A percentile compares a stretch with the other conserved stretches of the same genome.
These are phyloP conservation scores for Cucurbita moschata DNA, from an alignment of 306 rosid genomes.

Conservation along the genomic window DNA sequence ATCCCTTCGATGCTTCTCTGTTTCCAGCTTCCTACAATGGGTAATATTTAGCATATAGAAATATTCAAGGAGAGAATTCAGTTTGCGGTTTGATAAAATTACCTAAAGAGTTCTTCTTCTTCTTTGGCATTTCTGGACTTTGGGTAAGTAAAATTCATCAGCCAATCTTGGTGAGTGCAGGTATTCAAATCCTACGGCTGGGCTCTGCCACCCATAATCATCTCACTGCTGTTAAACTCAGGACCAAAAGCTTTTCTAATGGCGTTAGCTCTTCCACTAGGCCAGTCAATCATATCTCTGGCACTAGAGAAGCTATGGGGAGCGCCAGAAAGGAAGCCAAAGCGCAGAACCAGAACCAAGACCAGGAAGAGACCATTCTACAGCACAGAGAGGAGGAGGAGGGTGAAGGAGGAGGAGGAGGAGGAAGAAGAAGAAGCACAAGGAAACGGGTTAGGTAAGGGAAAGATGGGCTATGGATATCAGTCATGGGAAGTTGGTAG, in stretches of 20 bases:
- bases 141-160: background rate
- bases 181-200: constrained; percentile 79
- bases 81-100: background rate
- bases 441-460: constrained; percentile 20
- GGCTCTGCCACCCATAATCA: constrained; percentile 50
- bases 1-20: background rate
- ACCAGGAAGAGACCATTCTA: constrained; percentile 35
- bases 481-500: constrained; percentile 70
- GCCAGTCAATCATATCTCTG: constrained; percentile 58
- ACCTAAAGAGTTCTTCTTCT: background rate
- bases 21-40: background rate
- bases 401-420: constrained; percentile 14
- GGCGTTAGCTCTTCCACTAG: constrained; percentile 84
- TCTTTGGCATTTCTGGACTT: background rate
- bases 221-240: constrained; percentile 34
- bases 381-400: constrained; percentile 12
- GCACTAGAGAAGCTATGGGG: constrained; percentile 79
- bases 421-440: constrained; percentile 13
- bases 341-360: constrained; percentile 32
- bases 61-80: background rate
- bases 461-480: constrained; percentile 33
- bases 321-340: constrained; percentile 25
- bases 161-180: constrained; percentile 24
- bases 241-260: constrained; percentile 91
- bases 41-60: background rate